Evolutionary conservation across 2,329 filamentous ascomycete genomes (phyloP).

Genomic region (Lithohypha guttulata): DNA sequence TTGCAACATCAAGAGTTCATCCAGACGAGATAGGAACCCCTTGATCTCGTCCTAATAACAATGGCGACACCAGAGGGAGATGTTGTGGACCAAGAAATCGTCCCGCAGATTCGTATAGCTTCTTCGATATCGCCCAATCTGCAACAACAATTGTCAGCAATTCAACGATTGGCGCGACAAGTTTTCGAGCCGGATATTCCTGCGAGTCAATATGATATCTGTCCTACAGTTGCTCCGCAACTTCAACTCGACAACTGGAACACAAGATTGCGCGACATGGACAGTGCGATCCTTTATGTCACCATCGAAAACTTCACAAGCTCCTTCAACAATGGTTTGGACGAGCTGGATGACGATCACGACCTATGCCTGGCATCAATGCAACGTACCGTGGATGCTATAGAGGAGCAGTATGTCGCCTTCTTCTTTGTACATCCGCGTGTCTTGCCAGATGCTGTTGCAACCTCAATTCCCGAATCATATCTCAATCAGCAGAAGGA

Average conservation of each 20-base stretch:
- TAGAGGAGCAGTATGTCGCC: no score
- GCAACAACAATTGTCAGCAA: neutral
- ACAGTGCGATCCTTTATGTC: slow-evolving; percentile 1
- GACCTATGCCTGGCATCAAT: no score
- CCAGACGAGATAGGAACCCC: no score
- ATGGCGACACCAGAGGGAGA: no score
- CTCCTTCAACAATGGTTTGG: no score
- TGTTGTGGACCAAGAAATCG: no score
- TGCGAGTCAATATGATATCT: neutral
- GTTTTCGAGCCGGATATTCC: neutral
- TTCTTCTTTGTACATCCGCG: slow-evolving; percentile 6
- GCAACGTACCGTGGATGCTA: no score
- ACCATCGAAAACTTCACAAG: neutral
- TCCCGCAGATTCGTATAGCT: no score
- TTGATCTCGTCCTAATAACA: no score
- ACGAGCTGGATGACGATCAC: no score
- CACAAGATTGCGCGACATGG: neutral
- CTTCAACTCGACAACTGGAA: slow-evolving; percentile 4
- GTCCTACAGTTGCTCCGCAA: neutral
- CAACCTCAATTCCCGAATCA: neutral
- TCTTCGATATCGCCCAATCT: neutral
- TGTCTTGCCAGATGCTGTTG: neutral
- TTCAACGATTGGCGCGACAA: neutral
- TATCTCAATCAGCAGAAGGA: no score
- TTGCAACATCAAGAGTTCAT: no score